phyloP scores from a whole-genome alignment of 768 basidiomycete species.

The Leucocoprinus sp. region DNA sequence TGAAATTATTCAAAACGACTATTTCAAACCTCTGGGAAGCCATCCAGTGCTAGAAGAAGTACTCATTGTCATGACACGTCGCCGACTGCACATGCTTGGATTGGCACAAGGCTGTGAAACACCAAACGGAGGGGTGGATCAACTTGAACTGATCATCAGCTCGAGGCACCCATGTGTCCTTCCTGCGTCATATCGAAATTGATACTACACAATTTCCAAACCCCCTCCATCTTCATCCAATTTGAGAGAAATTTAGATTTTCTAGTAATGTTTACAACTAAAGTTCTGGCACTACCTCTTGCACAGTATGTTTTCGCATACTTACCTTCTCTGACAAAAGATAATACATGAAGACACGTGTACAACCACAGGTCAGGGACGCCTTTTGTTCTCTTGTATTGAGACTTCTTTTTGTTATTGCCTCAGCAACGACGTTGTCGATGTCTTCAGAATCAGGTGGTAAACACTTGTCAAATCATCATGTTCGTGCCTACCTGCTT shows the following conservation, averaged over 20 bases:
- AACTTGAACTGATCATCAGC: background rate
- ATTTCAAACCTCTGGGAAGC: too few relatives aligned
- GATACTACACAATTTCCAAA: background rate
- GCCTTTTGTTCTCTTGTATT: constrained; percentile 16
- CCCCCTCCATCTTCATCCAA: background rate
- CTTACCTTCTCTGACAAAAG: too few relatives aligned
- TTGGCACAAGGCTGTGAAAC: constrained; percentile 8
- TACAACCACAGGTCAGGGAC: background rate
- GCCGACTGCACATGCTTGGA: constrained; percentile 3
- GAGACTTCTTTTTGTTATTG: constrained; percentile 8
- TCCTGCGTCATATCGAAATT: background rate
- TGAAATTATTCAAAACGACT: too few relatives aligned
- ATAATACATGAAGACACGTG: background rate
- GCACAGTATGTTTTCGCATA: constrained; percentile 3
- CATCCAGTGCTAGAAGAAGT: too few relatives aligned
- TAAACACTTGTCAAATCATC: constrained; percentile 2
- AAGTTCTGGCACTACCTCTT: background rate
- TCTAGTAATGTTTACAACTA: too few relatives aligned
- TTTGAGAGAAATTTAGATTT: too few relatives aligned
- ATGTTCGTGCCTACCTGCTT: constrained; percentile 9
- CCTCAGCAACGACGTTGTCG: constrained; percentile 15
- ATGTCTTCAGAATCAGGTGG: background rate
- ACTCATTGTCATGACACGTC: too few relatives aligned
- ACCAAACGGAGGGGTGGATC: background rate
- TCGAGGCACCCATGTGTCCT: constrained; percentile 9